Evolutionary conservation across 306 rosid genomes (phyloP), one percentile per base, ranked within the genome.

Genomic region (Hippophae rhamnoides): DNA sequence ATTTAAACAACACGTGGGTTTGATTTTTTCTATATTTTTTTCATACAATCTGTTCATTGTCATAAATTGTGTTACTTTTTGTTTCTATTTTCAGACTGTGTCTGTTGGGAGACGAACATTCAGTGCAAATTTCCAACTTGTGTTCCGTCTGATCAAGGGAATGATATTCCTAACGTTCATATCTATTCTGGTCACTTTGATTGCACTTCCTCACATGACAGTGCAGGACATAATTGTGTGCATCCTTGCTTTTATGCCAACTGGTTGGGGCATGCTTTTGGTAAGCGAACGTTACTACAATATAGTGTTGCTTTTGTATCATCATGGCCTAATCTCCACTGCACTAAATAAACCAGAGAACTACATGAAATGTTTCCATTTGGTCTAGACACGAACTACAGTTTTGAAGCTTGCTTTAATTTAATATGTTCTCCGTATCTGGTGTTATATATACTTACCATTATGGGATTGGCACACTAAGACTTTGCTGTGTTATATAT

Each of bases 221-320:
- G 48, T 92, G 57, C 95, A 76, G 61, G 98, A 92, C 73, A 92
- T 92, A 54, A 38, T 92, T 72, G 98, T 92, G 43, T 92, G 96
- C 80, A 83, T 85, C 69, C 98, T 92, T 71, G 98, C 98, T 69
- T 92, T 92, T 80, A 83, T 87, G 96, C 98, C 98, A 13, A 87
- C 98, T 45, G 98, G 98, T 54, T 92, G 98, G 98, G 98, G 98
- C 45, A 78, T 92, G 79, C 86, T 92, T 75, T 78, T 83, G 93
- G 98, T 92, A 51, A 69, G 80, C 61, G 23, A 46, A 47, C n/a
- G 5, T 31, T 2, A 31, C 38, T 31, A 31, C 5, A 31, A 31
- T 31, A 31, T 31, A 31, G 4, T 31, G 38, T 31, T 4, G 38
- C 5, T 31, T 31, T 31, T 31, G 4, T 31, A 31, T 31, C 38